Conservation (phyloP, 352 stramenopile genomes). For the Saprolegnia diclina region DNA sequence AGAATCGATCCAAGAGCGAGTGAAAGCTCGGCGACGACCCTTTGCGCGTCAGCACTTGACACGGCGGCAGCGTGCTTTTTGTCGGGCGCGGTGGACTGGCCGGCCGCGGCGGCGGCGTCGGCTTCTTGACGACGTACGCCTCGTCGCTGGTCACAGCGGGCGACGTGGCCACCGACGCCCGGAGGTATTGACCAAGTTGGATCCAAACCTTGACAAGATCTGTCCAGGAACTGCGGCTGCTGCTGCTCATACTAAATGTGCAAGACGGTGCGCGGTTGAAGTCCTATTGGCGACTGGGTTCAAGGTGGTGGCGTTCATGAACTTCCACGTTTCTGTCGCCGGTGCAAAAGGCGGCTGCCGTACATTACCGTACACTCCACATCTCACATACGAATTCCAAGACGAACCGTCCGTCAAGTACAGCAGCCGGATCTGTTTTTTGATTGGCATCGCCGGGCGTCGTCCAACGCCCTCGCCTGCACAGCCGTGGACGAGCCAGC, state of each 20-base stretch:
- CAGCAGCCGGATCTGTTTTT: neutral
- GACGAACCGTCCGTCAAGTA: neutral
- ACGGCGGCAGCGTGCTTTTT: neutral
- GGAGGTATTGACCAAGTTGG: constrained; percentile 4
- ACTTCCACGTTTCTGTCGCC: constrained; percentile 11
- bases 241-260: neutral
- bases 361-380: neutral
- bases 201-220: constrained; percentile 19
- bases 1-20: constrained; percentile 4
- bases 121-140: constrained; percentile 2
- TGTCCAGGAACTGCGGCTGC: neutral
- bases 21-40: neutral
- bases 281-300: constrained; percentile 3
- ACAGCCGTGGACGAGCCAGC: neutral
- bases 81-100: neutral
- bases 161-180: neutral
- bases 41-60: neutral
- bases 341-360: neutral
- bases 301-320: neutral
- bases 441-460: neutral
- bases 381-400: neutral
- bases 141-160: neutral
- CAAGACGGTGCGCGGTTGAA: neutral
- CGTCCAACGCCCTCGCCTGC: neutral
- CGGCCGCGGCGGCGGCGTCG: neutral